phyloP scores from a whole-genome alignment of 1,284 basidiomycete genomes.

The Ustilago shanxiensis region DNA sequence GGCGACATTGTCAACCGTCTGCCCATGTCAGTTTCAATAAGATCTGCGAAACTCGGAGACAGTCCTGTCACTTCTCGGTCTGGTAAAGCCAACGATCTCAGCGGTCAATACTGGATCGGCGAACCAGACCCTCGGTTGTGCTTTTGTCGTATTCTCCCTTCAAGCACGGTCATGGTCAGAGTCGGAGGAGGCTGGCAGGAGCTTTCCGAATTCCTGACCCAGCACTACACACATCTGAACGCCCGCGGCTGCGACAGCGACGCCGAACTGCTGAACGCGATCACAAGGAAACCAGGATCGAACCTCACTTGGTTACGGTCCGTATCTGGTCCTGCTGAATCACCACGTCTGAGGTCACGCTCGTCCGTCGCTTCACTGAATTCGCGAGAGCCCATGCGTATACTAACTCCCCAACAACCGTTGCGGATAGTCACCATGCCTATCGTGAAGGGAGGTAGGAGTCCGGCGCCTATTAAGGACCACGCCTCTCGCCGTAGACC shows the following conservation, averaged over 20 bases:
- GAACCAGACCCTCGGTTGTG: slow-evolving; percentile 64
- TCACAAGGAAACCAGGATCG: neutral
- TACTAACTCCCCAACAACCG: neutral
- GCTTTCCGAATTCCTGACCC: slow-evolving; percentile 58
- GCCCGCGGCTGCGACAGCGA: neutral
- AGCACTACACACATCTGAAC: slow-evolving; percentile 47
- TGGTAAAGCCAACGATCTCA: slow-evolving; percentile 32
- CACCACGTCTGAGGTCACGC: slow-evolving; percentile 12
- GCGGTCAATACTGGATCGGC: slow-evolving; percentile 65
- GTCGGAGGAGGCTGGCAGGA: slow-evolving; percentile 70
- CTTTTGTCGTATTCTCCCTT: slow-evolving; percentile 66
- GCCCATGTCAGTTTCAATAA: slow-evolving; percentile 73
- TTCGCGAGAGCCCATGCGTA: neutral
- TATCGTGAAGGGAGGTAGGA: neutral
- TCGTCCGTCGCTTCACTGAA: slow-evolving; percentile 23
- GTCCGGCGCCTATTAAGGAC: neutral
- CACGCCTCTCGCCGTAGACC: neutral
- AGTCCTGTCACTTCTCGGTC: neutral
- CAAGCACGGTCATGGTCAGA: slow-evolving; percentile 67
- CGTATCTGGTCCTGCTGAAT: slow-evolving; percentile 30
- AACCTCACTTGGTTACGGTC: slow-evolving; percentile 32
- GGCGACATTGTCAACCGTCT: slow-evolving; percentile 89
- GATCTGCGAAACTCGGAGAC: slow-evolving; percentile 15
- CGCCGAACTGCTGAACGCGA: neutral
- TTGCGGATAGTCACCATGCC: slow-evolving; percentile 38